Conservation (phyloP, 805 yeast genomes). For the Brettanomyces custersianus region DNA sequence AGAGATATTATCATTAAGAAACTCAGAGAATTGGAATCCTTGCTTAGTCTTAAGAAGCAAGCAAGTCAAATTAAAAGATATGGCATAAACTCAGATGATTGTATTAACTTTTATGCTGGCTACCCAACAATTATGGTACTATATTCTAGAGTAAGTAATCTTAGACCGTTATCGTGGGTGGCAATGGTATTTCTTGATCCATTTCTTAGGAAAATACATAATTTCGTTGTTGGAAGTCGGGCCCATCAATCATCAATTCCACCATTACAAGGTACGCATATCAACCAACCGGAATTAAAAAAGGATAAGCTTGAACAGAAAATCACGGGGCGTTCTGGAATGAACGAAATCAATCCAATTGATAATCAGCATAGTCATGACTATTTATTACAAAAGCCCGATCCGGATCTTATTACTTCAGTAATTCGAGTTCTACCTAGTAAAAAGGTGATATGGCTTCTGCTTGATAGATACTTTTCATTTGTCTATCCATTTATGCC, state of each 20-base stretch:
- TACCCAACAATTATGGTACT: slow-evolving; percentile 34
- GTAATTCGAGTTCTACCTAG: slow-evolving; percentile 26
- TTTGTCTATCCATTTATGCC: slow-evolving; percentile 41
- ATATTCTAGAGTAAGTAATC: slow-evolving; percentile 33
- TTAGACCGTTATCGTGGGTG: slow-evolving; percentile 46
- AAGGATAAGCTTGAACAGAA: neutral
- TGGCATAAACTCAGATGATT: slow-evolving; percentile 23
- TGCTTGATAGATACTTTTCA: slow-evolving; percentile 34
- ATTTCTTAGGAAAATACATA: slow-evolving; percentile 28
- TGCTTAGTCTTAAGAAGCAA: no score
- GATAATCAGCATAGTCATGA: neutral
- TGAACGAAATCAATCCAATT: neutral
- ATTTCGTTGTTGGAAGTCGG: slow-evolving; percentile 14
- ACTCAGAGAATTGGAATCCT: no score
- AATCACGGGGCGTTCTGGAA: neutral
- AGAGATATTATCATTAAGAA: no score
- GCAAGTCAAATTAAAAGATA: no score
- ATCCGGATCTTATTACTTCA: neutral
- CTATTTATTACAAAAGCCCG: no score
- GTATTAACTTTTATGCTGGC: slow-evolving; percentile 33
- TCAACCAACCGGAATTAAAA: neutral
- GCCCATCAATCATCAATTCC: no score
- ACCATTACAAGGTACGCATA: neutral
- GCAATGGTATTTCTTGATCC: slow-evolving; percentile 40
- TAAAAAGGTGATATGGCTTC: slow-evolving; percentile 35